Conservation (phyloP, 768 basidiomycete species). For the Hortiboletus flavorubellus region DNA sequence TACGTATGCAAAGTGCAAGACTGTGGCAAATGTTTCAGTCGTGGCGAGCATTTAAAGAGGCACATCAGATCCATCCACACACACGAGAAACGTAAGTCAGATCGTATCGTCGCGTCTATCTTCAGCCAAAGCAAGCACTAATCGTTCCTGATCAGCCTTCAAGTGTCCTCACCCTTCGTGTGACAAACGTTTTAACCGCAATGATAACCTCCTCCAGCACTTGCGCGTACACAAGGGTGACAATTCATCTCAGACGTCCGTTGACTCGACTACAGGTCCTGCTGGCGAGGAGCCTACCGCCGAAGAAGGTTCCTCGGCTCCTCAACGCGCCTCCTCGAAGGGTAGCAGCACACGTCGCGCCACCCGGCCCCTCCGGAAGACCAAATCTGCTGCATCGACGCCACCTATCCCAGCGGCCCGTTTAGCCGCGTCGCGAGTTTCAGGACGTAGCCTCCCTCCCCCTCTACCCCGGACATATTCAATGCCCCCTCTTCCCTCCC, state of each 20-base stretch:
- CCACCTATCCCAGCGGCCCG: constrained; percentile 34
- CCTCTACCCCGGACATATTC: constrained; percentile 34
- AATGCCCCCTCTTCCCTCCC: constrained; percentile 30
- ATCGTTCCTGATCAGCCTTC: constrained; percentile 52
- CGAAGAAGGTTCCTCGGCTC: constrained; percentile 20
- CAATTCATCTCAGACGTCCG: constrained; percentile 33
- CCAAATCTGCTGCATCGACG: constrained; percentile 35
- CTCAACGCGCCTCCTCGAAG: constrained; percentile 27
- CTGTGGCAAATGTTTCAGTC: constrained; percentile 71
- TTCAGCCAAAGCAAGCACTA: constrained; percentile 15
- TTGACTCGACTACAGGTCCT: constrained; percentile 27
- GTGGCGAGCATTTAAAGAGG: constrained; percentile 73
- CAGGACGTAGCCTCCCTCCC: constrained; percentile 29
- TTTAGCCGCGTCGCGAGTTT: constrained; percentile 31
- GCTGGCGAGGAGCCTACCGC: constrained; percentile 22
- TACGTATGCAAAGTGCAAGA: constrained; percentile 66
- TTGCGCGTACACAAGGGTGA: constrained; percentile 61
- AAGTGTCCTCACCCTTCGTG: constrained; percentile 65
- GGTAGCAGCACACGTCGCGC: constrained; percentile 22
- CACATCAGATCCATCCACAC: constrained; percentile 75
- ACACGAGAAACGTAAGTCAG: constrained; percentile 67
- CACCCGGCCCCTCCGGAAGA: constrained; percentile 33
- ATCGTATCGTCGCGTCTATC: constrained; percentile 16
- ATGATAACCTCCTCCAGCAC: constrained; percentile 80
- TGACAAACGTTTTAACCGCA: constrained; percentile 72